phyloP scores from a whole-genome alignment of 768 basidiomycete species.

The Asterophora lycoperdoides region DNA sequence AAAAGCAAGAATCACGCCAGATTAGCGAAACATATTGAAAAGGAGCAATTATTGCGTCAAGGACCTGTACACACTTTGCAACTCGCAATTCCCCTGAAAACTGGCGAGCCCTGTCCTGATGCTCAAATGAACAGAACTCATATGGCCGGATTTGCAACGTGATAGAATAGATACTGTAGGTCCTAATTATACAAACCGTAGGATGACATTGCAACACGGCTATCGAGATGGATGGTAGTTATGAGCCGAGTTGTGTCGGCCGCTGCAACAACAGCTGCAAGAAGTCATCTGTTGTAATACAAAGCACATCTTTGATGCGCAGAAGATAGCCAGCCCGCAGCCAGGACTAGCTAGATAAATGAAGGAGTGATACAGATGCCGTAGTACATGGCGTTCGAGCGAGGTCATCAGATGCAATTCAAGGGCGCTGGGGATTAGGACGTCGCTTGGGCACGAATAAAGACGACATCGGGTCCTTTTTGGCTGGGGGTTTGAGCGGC shows the following conservation, averaged over 20 bases:
- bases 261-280: conserved; percentile 13
- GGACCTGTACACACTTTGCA: no score
- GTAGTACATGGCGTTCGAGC: conserved; percentile 4
- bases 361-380: conserved; percentile 1
- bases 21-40: no score
- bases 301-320: conserved; percentile 8
- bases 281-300: no score
- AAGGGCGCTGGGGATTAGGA: conserved; percentile 50
- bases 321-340: neutral
- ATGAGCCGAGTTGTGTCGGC: conserved; percentile 8
- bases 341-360: neutral
- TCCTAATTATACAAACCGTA: conserved; percentile 1
- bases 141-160: neutral
- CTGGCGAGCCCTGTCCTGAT: neutral
- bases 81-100: neutral
- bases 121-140: neutral
- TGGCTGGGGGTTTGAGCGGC: conserved; percentile 37
- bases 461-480: conserved; percentile 60
- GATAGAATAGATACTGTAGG: neutral
- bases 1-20: no score
- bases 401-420: conserved; percentile 20
- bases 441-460: conserved; percentile 77
- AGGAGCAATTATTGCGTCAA: no score
- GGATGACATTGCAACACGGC: neutral
- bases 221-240: conserved; percentile 1